Evolutionary conservation across 2,329 filamentous ascomycete genomes (phyloP).

Genomic region (Raffaelea albimanens): DNA sequence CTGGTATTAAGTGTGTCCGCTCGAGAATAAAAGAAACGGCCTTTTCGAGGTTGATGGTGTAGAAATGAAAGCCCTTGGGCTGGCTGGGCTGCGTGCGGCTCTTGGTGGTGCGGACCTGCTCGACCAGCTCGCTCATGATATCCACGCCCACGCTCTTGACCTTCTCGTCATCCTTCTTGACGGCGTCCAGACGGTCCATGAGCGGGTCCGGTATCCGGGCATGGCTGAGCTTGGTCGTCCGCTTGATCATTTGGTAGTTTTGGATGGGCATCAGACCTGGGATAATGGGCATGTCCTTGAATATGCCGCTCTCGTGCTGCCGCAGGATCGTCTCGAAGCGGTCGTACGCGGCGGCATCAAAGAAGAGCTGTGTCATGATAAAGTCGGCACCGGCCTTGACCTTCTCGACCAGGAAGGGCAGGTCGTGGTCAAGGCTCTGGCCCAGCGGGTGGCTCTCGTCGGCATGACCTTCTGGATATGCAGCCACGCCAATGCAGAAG

Average conservation of each 20-base stretch:
- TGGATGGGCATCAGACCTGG: conserved; percentile 97
- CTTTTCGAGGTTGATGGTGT: conserved; percentile 93
- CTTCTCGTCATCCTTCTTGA: conserved; percentile 70
- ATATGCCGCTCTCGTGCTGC: conserved; percentile 72
- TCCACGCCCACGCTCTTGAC: conserved; percentile 74
- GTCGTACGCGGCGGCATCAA: conserved; percentile 75
- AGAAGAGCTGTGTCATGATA: conserved; percentile 97
- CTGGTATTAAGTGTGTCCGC: conserved; percentile 70
- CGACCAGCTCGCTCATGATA: conserved; percentile 75
- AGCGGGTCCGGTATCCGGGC: conserved; percentile 68
- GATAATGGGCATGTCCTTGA: conserved; percentile 81
- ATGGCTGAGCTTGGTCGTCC: conserved; percentile 91
- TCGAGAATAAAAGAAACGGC: conserved; percentile 90
- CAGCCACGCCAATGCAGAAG: conserved; percentile 91
- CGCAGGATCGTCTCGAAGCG: conserved; percentile 69
- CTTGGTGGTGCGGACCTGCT: conserved; percentile 60
- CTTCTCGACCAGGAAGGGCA: conserved; percentile 87
- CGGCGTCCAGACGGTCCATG: conserved; percentile 58
- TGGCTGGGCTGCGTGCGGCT: conserved; percentile 36
- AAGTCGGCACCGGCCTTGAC: conserved; percentile 88
- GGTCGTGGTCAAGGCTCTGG: conserved; percentile 65
- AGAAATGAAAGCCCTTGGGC: conserved; percentile 87
- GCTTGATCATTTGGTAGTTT: conserved; percentile 88
- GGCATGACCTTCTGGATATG: conserved; percentile 90
- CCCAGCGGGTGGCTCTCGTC: conserved; percentile 74